These are phyloP conservation scores for Solanum aculeatissimum DNA, from an alignment of 305 asterid species.

Conservation along the genomic window DNA sequence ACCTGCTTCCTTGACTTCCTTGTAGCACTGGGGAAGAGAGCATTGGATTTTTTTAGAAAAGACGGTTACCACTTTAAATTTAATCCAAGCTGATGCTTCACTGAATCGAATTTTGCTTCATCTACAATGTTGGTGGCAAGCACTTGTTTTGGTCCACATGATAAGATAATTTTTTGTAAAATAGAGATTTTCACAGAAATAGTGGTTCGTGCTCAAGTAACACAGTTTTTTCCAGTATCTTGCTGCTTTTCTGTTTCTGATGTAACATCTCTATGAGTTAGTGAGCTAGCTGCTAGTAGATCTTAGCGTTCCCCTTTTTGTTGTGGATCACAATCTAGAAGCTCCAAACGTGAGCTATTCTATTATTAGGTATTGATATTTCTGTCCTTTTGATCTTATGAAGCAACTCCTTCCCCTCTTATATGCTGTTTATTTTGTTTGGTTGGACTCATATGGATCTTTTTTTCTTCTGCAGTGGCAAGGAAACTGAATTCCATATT, in stretches of 20 bases:
- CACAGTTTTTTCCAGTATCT: background rate
- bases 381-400: background rate
- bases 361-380: background rate
- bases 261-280: background rate
- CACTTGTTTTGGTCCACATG: background rate
- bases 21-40: background rate
- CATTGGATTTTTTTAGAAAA: background rate
- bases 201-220: background rate
- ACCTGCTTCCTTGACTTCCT: background rate
- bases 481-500: constrained; percentile 85
- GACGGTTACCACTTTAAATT: background rate
- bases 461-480: constrained; percentile 46
- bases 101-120: background rate
- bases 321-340: background rate
- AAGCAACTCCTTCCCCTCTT: background rate
- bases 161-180: background rate
- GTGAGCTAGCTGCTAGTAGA: background rate
- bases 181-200: background rate
- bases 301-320: background rate
- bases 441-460: background rate
- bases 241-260: background rate
- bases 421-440: background rate
- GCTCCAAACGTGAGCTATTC: background rate
- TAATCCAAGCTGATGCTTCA: background rate
- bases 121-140: background rate